A percentile compares a stretch with the other conserved stretches of the same genome.
Evolutionary conservation across 2,329 filamentous ascomycete species (phyloP).

Genomic region (Nemania diffusa): DNA sequence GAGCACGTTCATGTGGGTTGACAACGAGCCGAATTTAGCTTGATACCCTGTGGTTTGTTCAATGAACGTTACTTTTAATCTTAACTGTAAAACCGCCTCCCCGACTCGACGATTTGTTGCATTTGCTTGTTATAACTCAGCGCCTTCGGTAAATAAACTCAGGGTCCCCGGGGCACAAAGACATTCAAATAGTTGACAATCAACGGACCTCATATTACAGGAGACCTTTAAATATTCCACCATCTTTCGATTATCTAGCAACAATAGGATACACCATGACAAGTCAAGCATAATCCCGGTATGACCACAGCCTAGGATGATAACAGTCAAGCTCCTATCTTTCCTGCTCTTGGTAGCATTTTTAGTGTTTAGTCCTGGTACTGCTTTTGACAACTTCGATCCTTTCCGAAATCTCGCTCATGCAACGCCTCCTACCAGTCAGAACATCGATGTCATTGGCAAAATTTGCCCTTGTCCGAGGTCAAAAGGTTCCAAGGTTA

Average conservation of each 20-base stretch:
- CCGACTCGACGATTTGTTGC: neutral
- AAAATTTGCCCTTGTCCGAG: no score
- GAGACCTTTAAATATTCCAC: neutral
- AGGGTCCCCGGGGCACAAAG: neutral
- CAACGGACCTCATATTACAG: slow-evolving; percentile 2
- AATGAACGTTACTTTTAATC: neutral
- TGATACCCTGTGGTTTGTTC: neutral
- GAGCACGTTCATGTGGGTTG: neutral
- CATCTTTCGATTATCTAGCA: neutral
- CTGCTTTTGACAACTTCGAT: slow-evolving; percentile 3
- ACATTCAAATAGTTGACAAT: neutral
- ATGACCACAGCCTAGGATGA: slow-evolving; percentile 21
- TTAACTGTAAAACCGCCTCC: neutral
- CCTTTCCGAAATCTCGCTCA: neutral
- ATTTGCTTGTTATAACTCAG: neutral
- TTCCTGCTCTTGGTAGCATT: slow-evolving; percentile 21
- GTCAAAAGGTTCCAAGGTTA: no score
- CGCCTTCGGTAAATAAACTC: neutral
- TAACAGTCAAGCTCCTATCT: slow-evolving; percentile 5
- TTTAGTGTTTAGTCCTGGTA: neutral
- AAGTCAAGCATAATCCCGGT: slow-evolving; percentile 6
- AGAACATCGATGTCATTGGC: neutral
- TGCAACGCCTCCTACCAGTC: neutral
- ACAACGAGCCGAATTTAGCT: slow-evolving; percentile 5
- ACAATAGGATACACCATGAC: slow-evolving; percentile 13